Evolutionary conservation across 106 monocot genomes (phyloP).

Genomic region (Xerophyta viscosa): DNA sequence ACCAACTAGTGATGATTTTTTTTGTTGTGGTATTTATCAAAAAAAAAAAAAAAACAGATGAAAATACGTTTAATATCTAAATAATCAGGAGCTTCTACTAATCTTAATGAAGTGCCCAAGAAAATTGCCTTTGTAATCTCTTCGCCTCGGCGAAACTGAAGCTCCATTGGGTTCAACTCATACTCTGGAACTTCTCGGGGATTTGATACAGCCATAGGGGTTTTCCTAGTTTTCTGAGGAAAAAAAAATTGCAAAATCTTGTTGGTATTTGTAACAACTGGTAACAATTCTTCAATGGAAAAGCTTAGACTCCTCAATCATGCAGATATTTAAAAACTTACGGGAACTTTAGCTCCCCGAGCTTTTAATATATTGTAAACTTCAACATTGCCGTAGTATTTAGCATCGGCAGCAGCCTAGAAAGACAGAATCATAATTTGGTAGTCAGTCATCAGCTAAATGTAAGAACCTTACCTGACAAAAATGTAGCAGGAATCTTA

Average conservation of each 20-base stretch:
- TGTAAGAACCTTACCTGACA: too few relatives aligned
- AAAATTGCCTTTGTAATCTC: conserved; percentile 40
- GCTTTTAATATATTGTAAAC: conserved; percentile 49
- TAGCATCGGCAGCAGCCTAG: conserved; percentile 68
- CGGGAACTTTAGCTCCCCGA: conserved; percentile 63
- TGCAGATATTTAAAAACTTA: conserved; percentile 9
- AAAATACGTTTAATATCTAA: too few relatives aligned
- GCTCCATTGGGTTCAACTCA: conserved; percentile 77
- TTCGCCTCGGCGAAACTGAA: conserved; percentile 63
- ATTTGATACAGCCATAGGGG: conserved; percentile 92
- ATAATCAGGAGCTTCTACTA: too few relatives aligned
- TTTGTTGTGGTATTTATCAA: too few relatives aligned
- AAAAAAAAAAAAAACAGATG: too few relatives aligned
- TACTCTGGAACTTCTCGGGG: conserved; percentile 91
- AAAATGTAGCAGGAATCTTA: too few relatives aligned
- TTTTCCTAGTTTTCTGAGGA: conserved; percentile 59
- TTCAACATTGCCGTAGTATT: conserved; percentile 53
- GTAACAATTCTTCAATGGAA: too few relatives aligned
- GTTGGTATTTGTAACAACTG: too few relatives aligned
- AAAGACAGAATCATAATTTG: background rate
- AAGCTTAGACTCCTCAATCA: background rate
- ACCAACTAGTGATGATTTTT: too few relatives aligned
- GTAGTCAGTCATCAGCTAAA: too few relatives aligned
- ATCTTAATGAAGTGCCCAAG: background rate
- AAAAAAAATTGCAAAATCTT: background rate